A percentile compares a stretch with the other conserved stretches of the same genome.
These are phyloP conservation scores for Papilionanthe hybrid DNA, from an alignment of 116 monocot genomes.

Conservation along the genomic window DNA sequence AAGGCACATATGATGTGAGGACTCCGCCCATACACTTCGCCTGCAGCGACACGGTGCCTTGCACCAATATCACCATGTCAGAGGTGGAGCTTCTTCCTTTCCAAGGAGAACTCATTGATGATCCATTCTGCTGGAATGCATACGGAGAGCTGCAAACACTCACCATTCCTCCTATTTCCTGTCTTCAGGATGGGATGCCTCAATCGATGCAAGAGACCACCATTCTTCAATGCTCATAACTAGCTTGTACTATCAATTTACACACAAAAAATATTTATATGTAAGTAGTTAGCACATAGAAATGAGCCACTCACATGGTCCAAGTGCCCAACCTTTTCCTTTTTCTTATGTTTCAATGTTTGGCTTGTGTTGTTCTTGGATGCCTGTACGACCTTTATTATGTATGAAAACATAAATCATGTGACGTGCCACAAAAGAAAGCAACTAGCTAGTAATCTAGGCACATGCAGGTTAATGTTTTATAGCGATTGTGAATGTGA, in stretches of 20 bases:
- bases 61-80: constrained; percentile 83
- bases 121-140: constrained; percentile 89
- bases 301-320: neutral
- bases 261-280: neutral
- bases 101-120: constrained; percentile 58
- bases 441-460: too few relatives aligned
- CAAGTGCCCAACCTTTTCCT: too few relatives aligned
- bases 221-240: neutral
- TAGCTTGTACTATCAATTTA: neutral
- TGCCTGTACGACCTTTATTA: too few relatives aligned
- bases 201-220: constrained; percentile 28
- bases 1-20: constrained; percentile 70
- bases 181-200: constrained; percentile 63
- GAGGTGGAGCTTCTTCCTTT: constrained; percentile 76
- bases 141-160: constrained; percentile 57
- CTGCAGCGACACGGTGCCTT: constrained; percentile 78
- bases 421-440: too few relatives aligned
- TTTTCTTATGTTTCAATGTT: neutral
- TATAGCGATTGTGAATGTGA: too few relatives aligned
- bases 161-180: constrained; percentile 72
- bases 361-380: neutral
- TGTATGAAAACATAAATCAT: too few relatives aligned
- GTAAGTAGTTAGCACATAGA: neutral
- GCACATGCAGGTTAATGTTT: too few relatives aligned
- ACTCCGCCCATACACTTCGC: constrained; percentile 77